Percentiles rank a stretch among this genome's conserved stretches.
These are phyloP conservation scores for Penicillium simplicissimum DNA, from an alignment of 495 filamentous ascomycete genomes.

Conservation along the genomic window DNA sequence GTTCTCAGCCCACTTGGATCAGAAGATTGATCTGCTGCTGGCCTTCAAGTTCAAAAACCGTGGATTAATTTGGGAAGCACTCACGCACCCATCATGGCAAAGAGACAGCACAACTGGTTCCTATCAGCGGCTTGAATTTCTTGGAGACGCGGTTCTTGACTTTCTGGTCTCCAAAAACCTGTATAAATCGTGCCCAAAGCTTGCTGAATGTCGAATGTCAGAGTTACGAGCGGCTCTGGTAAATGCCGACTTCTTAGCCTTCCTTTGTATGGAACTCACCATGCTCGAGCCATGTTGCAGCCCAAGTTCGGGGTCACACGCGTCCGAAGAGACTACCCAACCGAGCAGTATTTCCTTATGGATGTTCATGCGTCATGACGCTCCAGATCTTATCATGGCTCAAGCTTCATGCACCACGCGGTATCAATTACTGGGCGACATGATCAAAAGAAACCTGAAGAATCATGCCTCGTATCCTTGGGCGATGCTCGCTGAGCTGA, in stretches of 20 bases:
- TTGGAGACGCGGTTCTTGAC: constrained; percentile 78
- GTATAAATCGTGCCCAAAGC: constrained; percentile 39
- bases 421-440: constrained; percentile 33
- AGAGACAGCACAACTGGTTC: constrained; percentile 44
- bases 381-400: background rate
- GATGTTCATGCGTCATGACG: constrained; percentile 4
- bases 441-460: constrained; percentile 50
- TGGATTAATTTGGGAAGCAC: constrained; percentile 66
- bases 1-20: constrained; percentile 1
- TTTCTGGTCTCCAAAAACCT: constrained; percentile 58
- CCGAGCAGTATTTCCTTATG: background rate
- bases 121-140: constrained; percentile 81
- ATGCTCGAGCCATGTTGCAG: constrained; percentile 8
- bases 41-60: constrained; percentile 65
- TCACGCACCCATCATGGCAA: constrained; percentile 64
- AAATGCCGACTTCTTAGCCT: constrained; percentile 74
- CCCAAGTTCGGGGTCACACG: background rate
- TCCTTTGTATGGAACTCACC: constrained; percentile 54
- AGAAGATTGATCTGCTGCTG: constrained; percentile 8
- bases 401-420: background rate
- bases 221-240: constrained; percentile 64
- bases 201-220: constrained; percentile 65
- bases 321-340: background rate
- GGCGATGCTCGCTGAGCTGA: constrained; percentile 53
- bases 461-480: constrained; percentile 63